Evolutionary conservation across 2,329 filamentous ascomycete genomes (phyloP), one percentile per base, ranked within the genome.

Genomic region (Microascus cirrosus): DNA sequence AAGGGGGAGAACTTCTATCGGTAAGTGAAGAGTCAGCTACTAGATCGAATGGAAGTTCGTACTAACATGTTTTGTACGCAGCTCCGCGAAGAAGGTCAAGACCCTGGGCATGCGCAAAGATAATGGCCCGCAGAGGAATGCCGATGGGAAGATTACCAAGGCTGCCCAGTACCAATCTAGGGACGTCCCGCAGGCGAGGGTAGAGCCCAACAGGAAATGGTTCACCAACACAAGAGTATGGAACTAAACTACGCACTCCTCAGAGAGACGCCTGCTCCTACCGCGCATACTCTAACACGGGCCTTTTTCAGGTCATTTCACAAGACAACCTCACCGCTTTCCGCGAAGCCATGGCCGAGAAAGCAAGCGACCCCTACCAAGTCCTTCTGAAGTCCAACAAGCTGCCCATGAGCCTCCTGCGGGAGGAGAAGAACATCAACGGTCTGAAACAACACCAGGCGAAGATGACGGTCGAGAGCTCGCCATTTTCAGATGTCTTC

Each of bases 1-100:
- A 99, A 99, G 77, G 94, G 94, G 75, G 93, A 97, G 80, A 97
- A 97, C 78, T 99, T 97, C 77, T 97, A 97, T 78, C 85, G 89
- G 80, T 87, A 76, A 63, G 78, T 61, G 36, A n/a, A n/a, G 39
- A 18, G 39, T 7, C 2, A 32, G 39, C n/a, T n/a, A 45, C 39
- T 5, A 15, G 15, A n/a, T n/a, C 11, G 18, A 18, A 18, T 22
- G 20, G 18, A 50, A 22, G n/a, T 28, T 3, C n/a, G 24, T 22
- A 20, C 28, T 55, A 50, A 60, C 22, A 32, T 24, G 13, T 8
- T 13, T 48, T 22, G 24, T 55, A 5, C 56, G 50, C 58, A 78
- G 77, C 63, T 71, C 76, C 78, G 90, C 89, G 66, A 96, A 96
- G 77, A 91, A 90, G 75, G 81, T 95, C 65, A 95, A 93, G 77